These are phyloP conservation scores for Zygosaccharomyces rouxii DNA, from an alignment of 805 yeast genomes.

Conservation along the genomic window DNA sequence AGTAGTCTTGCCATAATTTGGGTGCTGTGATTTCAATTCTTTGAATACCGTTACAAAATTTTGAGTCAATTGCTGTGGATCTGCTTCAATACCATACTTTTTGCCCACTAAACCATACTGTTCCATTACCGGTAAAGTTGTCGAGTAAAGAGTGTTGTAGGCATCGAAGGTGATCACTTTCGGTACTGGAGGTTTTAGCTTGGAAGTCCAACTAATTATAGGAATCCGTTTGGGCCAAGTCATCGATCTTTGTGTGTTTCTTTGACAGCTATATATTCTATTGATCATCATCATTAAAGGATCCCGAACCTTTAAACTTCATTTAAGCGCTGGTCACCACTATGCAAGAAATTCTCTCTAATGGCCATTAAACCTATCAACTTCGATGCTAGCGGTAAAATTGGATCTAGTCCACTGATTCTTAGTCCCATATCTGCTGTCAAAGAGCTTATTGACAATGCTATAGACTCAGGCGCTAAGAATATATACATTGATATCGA, in stretches of 20 bases:
- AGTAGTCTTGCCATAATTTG: conserved; percentile 57
- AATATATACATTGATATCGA: conserved; percentile 39
- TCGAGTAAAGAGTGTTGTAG: conserved; percentile 60
- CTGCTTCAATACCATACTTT: conserved; percentile 40
- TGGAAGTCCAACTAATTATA: conserved; percentile 10
- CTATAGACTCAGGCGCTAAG: conserved; percentile 37
- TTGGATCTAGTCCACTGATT: conserved; percentile 32
- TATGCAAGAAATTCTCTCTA: not conserved
- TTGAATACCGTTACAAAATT: conserved; percentile 36
- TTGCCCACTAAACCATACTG: conserved; percentile 50
- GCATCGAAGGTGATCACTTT: conserved; percentile 60
- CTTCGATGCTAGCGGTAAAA: conserved; percentile 15
- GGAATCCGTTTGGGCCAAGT: conserved; percentile 19
- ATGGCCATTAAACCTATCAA: conserved; percentile 22
- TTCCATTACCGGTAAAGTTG: conserved; percentile 48
- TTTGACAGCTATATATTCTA: not conserved
- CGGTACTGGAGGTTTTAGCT: conserved; percentile 32
- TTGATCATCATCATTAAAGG: not conserved
- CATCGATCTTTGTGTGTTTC: conserved; percentile 4
- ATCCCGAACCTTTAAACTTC: not conserved
- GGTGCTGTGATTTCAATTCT: conserved; percentile 39
- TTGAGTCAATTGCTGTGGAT: conserved; percentile 24
- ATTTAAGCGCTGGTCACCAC: not conserved
- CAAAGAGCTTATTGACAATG: conserved; percentile 41
- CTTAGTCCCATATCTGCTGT: conserved; percentile 37